A percentile compares a stretch with the other conserved stretches of the same genome.
phyloP scores from a whole-genome alignment of 2,329 filamentous ascomycete genomes.

The Graphiopsis chlorocephala region DNA sequence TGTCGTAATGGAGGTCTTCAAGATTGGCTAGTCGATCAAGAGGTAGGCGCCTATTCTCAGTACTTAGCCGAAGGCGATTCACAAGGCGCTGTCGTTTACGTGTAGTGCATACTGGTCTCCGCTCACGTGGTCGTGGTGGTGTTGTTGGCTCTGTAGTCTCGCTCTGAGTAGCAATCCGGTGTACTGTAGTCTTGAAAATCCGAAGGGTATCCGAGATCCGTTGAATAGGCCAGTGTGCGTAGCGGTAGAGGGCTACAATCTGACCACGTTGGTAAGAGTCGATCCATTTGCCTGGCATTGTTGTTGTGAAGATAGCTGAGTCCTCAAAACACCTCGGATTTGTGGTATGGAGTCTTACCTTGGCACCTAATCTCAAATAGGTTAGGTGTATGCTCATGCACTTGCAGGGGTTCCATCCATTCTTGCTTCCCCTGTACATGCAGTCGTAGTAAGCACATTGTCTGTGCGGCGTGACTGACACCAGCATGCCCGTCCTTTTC shows the following conservation, averaged over 20 bases:
- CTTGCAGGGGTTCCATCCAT: no score
- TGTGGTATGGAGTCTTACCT: no score
- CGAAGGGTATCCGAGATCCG: not conserved
- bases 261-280: not conserved
- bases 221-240: not conserved
- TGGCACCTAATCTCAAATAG: no score
- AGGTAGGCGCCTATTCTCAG: not conserved
- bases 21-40: no score
- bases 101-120: not conserved
- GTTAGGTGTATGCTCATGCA: no score
- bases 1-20: no score
- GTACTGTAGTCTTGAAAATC: not conserved
- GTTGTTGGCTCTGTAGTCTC: not conserved
- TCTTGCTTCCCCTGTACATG: no score
- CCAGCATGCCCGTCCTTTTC: no score
- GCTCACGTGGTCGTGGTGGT: not conserved
- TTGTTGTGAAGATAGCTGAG: not conserved
- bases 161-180: not conserved
- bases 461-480: no score
- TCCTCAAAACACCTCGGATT: not conserved
- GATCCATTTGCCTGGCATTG: not conserved
- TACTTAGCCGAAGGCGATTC: not conserved
- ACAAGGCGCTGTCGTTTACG: not conserved
- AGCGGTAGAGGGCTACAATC: not conserved
- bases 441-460: no score